phyloP scores from a whole-genome alignment of 768 basidiomycete species.

The Boletus insuetus region DNA sequence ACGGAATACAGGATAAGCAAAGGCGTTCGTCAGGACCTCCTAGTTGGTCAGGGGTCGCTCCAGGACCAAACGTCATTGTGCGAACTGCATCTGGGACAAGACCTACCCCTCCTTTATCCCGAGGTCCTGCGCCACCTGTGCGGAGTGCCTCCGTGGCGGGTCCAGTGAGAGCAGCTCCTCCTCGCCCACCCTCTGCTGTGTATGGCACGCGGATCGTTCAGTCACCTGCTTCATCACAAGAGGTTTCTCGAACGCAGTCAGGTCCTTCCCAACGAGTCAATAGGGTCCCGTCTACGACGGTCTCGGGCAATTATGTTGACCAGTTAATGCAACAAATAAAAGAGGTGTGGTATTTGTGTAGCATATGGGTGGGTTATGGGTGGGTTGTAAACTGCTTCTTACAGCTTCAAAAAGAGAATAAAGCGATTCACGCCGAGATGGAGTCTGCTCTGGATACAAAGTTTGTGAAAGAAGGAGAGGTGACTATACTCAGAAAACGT shows the following conservation, averaged over 20 bases:
- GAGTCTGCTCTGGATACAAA: constrained; percentile 49
- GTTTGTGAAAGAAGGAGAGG: constrained; percentile 68
- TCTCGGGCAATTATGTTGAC: constrained; percentile 7
- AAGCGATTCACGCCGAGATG: constrained; percentile 42
- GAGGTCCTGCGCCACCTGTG: constrained; percentile 10
- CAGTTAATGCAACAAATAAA: constrained; percentile 39
- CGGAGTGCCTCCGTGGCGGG: constrained; percentile 12
- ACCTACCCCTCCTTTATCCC: constrained; percentile 9
- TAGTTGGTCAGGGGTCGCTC: constrained; percentile 9
- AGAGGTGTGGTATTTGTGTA: constrained; percentile 39
- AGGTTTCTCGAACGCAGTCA: constrained; percentile 11
- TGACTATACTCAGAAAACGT: constrained; percentile 59
- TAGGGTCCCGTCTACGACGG: constrained; percentile 1
- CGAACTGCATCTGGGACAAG: constrained; percentile 8
- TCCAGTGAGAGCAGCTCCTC: constrained; percentile 5
- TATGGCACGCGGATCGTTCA: constrained; percentile 8
- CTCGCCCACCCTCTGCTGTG: constrained; percentile 16
- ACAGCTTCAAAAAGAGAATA: constrained; percentile 53
- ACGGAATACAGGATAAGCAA: constrained; percentile 38
- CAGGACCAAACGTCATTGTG: constrained; percentile 7
- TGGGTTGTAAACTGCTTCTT: constrained; percentile 7
- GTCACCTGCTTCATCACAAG: constrained; percentile 23
- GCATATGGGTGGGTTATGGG: constrained; percentile 6
- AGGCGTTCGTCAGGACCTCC: constrained; percentile 11
- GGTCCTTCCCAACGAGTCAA: constrained; percentile 8